Percentiles rank a stretch among this genome's conserved stretches.
phyloP scores from a whole-genome alignment of 306 rosid species.

The Argentina anserina region DNA sequence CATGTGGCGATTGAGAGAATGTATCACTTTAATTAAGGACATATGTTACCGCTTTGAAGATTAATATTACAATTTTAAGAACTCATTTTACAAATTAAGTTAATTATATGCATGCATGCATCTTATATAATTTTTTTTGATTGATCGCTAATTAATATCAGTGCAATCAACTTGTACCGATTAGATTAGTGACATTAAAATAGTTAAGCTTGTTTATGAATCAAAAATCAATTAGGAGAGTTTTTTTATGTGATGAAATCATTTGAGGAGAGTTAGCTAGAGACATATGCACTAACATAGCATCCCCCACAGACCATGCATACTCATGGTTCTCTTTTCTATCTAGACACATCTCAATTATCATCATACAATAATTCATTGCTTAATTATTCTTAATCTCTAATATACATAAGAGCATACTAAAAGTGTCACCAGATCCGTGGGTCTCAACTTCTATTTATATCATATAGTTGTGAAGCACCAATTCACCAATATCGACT shows the following conservation, averaged over 20 bases:
- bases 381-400: background rate
- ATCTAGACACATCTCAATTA: constrained; percentile 6
- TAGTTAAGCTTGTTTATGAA: background rate
- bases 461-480: constrained; percentile 41
- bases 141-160: too few species aligned
- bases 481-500: constrained; percentile 39
- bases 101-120: background rate
- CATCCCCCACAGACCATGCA: constrained; percentile 6
- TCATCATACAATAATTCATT: constrained; percentile 2
- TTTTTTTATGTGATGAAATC: too few species aligned
- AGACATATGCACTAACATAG: background rate
- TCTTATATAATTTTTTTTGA: too few species aligned
- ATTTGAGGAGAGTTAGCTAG: background rate
- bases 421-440: constrained; percentile 10
- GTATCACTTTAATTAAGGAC: too few species aligned
- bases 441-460: constrained; percentile 37
- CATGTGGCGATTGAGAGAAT: too few species aligned
- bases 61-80: too few species aligned
- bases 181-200: too few species aligned
- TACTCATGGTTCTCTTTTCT: background rate
- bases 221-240: too few species aligned
- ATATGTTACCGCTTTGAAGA: too few species aligned
- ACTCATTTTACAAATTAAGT: too few species aligned
- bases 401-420: background rate
- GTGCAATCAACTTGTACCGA: too few species aligned